Evolutionary conservation across 495 filamentous ascomycete genomes (phyloP).

Genomic region (Achaetomiella virescens): DNA sequence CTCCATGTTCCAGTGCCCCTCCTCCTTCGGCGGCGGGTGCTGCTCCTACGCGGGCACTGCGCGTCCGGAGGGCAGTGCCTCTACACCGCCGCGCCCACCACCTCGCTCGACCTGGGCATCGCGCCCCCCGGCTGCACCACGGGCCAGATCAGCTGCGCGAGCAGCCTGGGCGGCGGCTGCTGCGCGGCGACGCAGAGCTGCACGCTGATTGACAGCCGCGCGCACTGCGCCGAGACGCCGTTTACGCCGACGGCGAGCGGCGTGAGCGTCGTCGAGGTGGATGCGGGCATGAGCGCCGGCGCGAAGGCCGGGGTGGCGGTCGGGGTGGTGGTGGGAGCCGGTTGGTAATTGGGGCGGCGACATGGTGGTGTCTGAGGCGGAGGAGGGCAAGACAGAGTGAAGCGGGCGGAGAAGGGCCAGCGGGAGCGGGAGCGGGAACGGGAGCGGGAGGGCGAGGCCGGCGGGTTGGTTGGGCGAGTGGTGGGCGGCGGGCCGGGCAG

Average conservation of each 20-base stretch:
- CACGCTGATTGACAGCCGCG: conserved; percentile 52
- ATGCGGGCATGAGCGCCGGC: conserved; percentile 27
- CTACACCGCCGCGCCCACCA: conserved; percentile 15
- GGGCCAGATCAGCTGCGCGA: conserved; percentile 64
- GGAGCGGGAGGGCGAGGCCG: neutral
- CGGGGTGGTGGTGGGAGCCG: conserved; percentile 34
- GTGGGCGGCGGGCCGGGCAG: conserved; percentile 7
- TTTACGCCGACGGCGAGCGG: conserved; percentile 29
- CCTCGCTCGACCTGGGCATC: conserved; percentile 19
- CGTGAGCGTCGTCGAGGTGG: conserved; percentile 18
- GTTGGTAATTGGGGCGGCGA: conserved; percentile 31
- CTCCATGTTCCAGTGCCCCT: conserved; percentile 39
- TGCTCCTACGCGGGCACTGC: conserved; percentile 37
- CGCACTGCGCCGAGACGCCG: conserved; percentile 42
- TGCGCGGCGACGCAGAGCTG: conserved; percentile 66
- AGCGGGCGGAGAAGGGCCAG: neutral
- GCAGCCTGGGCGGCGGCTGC: conserved; percentile 64
- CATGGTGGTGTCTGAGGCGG: conserved; percentile 33
- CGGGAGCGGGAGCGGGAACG: neutral
- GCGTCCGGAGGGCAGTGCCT: conserved; percentile 22
- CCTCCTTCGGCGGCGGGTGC: conserved; percentile 37
- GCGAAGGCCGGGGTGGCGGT: conserved; percentile 44
- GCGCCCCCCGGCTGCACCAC: conserved; percentile 54
- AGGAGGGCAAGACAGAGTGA: conserved; percentile 19
- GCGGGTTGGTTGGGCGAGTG: conserved; percentile 4